Base-by-base conservation (phyloP, 2,329 filamentous ascomycete genomes). In the Fulvia fulva region DNA sequence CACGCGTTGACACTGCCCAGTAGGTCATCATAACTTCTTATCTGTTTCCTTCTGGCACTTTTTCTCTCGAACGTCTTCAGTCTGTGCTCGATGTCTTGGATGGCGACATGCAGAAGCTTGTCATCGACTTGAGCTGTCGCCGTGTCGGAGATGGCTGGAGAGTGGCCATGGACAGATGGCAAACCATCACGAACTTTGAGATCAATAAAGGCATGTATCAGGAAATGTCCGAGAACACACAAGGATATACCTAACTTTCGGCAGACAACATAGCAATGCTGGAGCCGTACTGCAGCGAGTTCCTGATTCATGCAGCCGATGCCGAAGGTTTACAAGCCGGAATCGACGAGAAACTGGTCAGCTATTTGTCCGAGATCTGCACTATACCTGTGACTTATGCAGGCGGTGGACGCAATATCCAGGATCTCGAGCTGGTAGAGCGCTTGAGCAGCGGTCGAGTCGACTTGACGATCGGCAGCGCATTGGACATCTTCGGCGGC, bases 131-230 rank as follows among this genome's bases (percentile, higher is more conserved):
- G 23, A 96, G 91, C 75, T 99, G 94, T 72, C 86, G 94, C 53
- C 82, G 87, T 58, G 87, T 86, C 60, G 88, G 82, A 37, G 80
- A 87, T 56, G 87, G 79, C 41, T 99, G 94, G 94, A 91, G 89
- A 69, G 94, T 99, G n/a, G 93, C 94, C 56, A 99, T 96, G 88
- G 90, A 99, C 75, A 96, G 96, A 74, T 99, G 94, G 94, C 94
- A 97, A 80, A 96, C 91, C 1, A 87, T 97, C 56, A 97, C 94
- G 1, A 90, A 97, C 69, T 96, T 96, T 86, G 91, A 97, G 72
- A 86, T 99, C 64, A 93, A 87, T 63, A 80, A 89, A 81, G 89
- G 93, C 92, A 76, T 57, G 75, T 44, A 14, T 25, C 14, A 14
- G 12, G 9, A 7, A 22, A 28, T 21, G 28, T 41, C n/a, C 26